Conservation (phyloP, 2,329 filamentous ascomycete genomes). For the Mycogone perniciosa region DNA sequence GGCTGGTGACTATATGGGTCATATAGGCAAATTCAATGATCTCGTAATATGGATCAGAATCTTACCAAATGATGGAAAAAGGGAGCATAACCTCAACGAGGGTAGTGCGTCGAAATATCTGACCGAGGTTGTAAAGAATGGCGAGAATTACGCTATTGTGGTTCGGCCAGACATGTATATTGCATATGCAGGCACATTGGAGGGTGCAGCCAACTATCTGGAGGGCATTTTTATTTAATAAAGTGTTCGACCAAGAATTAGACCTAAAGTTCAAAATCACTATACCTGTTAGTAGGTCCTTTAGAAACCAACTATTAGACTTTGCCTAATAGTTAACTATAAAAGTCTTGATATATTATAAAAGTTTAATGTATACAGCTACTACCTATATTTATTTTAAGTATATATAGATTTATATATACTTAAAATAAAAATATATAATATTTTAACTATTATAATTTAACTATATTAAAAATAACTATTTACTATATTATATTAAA, state of each 20-base stretch:
- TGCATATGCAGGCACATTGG: constrained; percentile 26
- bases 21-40: constrained; percentile 13
- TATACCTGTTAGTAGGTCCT: too few species aligned
- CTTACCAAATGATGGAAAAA: neutral
- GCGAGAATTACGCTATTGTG: constrained; percentile 26
- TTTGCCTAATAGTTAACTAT: too few species aligned
- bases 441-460: too few species aligned
- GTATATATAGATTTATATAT: too few species aligned
- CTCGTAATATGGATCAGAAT: constrained; percentile 12
- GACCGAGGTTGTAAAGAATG: constrained; percentile 24
- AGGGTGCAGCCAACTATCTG: constrained; percentile 24
- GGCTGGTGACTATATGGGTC: neutral
- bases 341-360: too few species aligned
- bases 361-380: too few species aligned
- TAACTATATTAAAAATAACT: too few species aligned
- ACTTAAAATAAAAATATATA: too few species aligned
- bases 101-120: constrained; percentile 15
- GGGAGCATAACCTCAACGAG: neutral
- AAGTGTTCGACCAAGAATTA: neutral
- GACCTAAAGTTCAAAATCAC: neutral
- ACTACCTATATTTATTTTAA: too few species aligned
- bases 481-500: too few species aligned
- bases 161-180: constrained; percentile 38
- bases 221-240: constrained; percentile 11
- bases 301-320: too few species aligned